Evolutionary conservation across 192 early-diverging fungal species (phyloP).

Genomic region (Lunasporangiospora selenospora): DNA sequence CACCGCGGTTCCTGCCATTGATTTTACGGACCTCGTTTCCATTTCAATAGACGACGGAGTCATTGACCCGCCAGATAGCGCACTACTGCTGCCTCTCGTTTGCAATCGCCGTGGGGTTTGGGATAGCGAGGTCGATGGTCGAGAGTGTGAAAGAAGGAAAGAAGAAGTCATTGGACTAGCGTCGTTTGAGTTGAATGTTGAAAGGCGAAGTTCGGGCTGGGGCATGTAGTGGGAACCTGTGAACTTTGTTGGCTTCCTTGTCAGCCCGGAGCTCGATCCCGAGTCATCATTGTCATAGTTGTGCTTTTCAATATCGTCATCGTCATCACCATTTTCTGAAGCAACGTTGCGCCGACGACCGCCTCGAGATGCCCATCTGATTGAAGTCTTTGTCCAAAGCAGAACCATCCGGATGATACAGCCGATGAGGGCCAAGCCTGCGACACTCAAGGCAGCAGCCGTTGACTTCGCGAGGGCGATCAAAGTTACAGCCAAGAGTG

Average conservation of each 20-base stretch:
- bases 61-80: too few relatives aligned
- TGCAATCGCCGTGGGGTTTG: too few relatives aligned
- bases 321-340: background rate
- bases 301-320: slow-evolving; percentile 7
- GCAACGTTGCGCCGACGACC: background rate
- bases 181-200: too few relatives aligned
- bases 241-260: slow-evolving; percentile 24
- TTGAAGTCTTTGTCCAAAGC: slow-evolving; percentile 6
- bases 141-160: too few relatives aligned
- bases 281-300: background rate
- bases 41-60: too few relatives aligned
- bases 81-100: too few relatives aligned
- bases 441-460: slow-evolving; percentile 10
- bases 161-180: too few relatives aligned
- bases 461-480: too few relatives aligned
- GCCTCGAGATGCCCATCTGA: slow-evolving; percentile 23
- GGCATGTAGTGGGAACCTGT: slow-evolving; percentile 37
- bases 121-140: too few relatives aligned
- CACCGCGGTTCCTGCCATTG: too few relatives aligned
- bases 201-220: too few relatives aligned
- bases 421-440: slow-evolving; percentile 25
- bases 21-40: too few relatives aligned
- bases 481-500: background rate
- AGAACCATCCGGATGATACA: slow-evolving; percentile 27
- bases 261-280: background rate